These are phyloP conservation scores for Zymoseptoria tritici DNA, from an alignment of 2,329 filamentous ascomycete genomes.

Conservation along the genomic window DNA sequence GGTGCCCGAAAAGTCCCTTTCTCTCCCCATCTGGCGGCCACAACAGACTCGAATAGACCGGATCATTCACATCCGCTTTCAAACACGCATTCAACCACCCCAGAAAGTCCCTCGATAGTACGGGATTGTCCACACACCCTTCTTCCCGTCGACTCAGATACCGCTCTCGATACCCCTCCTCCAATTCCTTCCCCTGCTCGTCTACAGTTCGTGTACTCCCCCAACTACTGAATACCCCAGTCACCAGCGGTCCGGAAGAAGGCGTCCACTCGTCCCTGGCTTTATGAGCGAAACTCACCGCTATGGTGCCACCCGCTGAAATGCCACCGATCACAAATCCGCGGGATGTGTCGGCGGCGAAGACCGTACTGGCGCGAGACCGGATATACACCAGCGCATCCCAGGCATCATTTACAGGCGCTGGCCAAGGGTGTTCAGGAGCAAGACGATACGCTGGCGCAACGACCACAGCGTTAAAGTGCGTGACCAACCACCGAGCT, in stretches of 20 bases:
- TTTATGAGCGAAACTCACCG: slow-evolving; percentile 33
- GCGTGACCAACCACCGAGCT: slow-evolving; percentile 9
- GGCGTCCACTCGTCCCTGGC: slow-evolving; percentile 27
- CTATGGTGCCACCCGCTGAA: slow-evolving; percentile 37
- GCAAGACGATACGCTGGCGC: slow-evolving; percentile 35
- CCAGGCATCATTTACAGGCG: slow-evolving; percentile 36
- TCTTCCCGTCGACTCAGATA: slow-evolving; percentile 31
- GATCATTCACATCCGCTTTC: slow-evolving; percentile 5
- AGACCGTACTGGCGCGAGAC: slow-evolving; percentile 29
- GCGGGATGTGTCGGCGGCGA: slow-evolving; percentile 26
- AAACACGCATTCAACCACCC: slow-evolving; percentile 7
- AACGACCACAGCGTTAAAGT: slow-evolving; percentile 6
- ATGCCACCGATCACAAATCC: slow-evolving; percentile 43
- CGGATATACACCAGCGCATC: slow-evolving; percentile 40
- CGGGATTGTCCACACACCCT: slow-evolving; percentile 30
- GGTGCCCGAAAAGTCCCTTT: slow-evolving; percentile 14
- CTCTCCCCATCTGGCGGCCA: slow-evolving; percentile 5
- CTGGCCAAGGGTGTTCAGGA: slow-evolving; percentile 40
- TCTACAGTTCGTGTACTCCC: slow-evolving; percentile 35
- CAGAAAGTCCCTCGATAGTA: slow-evolving; percentile 11
- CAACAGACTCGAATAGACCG: slow-evolving; percentile 7
- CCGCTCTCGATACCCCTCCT: slow-evolving; percentile 31
- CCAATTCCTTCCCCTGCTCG: slow-evolving; percentile 11
- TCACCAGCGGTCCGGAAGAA: slow-evolving; percentile 1
- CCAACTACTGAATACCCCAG: slow-evolving; percentile 35